Percentiles rank a stretch among this genome's conserved stretches.
These are phyloP conservation scores for Claviceps purpurea DNA, from an alignment of 2,329 filamentous ascomycete genomes.

Conservation along the genomic window DNA sequence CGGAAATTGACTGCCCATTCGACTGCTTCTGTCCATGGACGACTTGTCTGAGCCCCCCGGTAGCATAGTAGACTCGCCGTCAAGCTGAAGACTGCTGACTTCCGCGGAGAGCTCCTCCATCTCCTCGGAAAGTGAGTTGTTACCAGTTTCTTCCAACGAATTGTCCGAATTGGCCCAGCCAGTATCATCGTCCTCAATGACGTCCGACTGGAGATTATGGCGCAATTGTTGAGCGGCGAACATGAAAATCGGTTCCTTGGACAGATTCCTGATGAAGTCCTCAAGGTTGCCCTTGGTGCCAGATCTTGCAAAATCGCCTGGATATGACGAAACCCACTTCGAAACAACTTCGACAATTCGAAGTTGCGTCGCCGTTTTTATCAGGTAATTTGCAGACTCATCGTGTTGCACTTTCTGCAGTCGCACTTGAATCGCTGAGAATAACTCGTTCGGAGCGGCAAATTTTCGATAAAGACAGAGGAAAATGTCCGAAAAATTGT, in stretches of 20 bases:
- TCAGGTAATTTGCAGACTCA: slow-evolving; percentile 54
- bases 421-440: slow-evolving; percentile 63
- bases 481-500: slow-evolving; percentile 80
- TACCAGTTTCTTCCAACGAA: slow-evolving; percentile 20
- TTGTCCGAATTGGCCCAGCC: slow-evolving; percentile 82
- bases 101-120: slow-evolving; percentile 26
- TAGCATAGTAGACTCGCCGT: slow-evolving; percentile 31
- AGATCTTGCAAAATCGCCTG: slow-evolving; percentile 79
- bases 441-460: slow-evolving; percentile 63
- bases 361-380: slow-evolving; percentile 67
- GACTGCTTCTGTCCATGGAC: slow-evolving; percentile 25
- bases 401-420: slow-evolving; percentile 59
- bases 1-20: slow-evolving; percentile 32
- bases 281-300: slow-evolving; percentile 59
- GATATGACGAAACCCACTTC: slow-evolving; percentile 81
- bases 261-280: slow-evolving; percentile 62
- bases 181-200: slow-evolving; percentile 79
- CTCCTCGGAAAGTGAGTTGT: slow-evolving; percentile 24
- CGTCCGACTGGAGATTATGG: slow-evolving; percentile 56
- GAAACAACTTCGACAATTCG: slow-evolving; percentile 73
- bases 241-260: slow-evolving; percentile 67
- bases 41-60: slow-evolving; percentile 33
- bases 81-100: slow-evolving; percentile 34
- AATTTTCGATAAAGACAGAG: slow-evolving; percentile 92
- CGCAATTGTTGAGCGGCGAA: slow-evolving; percentile 77